Base-by-base conservation (phyloP, 176 grass and related monocot species). In the Pontederia crassipes region DNA sequence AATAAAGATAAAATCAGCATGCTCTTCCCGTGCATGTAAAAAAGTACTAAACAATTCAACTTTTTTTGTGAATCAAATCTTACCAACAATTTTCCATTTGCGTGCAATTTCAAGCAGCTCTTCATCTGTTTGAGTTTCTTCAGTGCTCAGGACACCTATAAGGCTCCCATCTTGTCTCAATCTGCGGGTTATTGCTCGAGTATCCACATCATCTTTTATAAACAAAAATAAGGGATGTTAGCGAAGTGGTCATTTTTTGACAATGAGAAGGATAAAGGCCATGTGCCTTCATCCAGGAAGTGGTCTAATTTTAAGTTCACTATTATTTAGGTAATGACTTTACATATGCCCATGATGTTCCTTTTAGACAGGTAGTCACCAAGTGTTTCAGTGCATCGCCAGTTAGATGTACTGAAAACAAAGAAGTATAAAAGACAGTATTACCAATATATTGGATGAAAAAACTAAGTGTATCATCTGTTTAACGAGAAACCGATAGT, bases 21-120 rank as follows among this genome's bases (percentile, higher is more conserved):
- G 32, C 32, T 24, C 32, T 40, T 40, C 32, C 1, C 6, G 32
- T 40, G 32, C 32, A 40, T 40, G 32, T 40, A 40, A 7, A 40
- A 40, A 40, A 40, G n/a, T 9, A 62, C 7, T 17, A 62, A 46
- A 9, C 28, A 65, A 8, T 49, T 26, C 18, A 51, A 28, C n/a
- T 27, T 28, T 27, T 11, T 48, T 10, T n/a, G 49, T 50, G 62
- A 35, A 65, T 2, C 20, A 58, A 15, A 50, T 14, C 62, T 24
- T 88, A 98, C 93, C 87, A 74, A 98, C 66, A 76, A 98, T 98
- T 85, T 92, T 98, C 87, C 84, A 98, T 48, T 67, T 92, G 61
- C 64, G 59, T 3, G 87, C 81, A 77, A 92, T 88, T 79, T 92
- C 70, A 58, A 98, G 53, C 45, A 98, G 64, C 17, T 86, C 88